phyloP scores from a whole-genome alignment of 768 basidiomycete genomes.

The Pholiota conissans region DNA sequence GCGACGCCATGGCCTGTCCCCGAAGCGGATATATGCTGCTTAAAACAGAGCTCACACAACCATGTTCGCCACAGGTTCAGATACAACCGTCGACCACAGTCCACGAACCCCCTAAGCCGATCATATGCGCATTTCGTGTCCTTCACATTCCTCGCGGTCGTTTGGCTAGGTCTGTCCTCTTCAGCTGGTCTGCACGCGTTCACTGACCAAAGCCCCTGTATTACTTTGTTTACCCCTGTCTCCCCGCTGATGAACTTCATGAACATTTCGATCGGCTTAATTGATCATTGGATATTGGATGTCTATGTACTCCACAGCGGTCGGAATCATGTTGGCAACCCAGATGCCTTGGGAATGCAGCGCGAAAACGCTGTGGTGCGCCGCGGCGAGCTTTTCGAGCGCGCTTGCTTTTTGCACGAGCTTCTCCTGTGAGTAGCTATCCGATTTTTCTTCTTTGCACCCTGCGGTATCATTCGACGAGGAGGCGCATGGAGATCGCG shows the following conservation, averaged over 20 bases:
- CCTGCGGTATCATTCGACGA: not conserved
- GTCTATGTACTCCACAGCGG: constrained; percentile 18
- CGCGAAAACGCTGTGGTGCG: constrained; percentile 32
- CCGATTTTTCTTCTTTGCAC: not conserved
- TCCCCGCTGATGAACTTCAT: not conserved
- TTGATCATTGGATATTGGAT: too few species aligned
- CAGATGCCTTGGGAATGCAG: constrained; percentile 32
- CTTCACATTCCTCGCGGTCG: constrained; percentile 25
- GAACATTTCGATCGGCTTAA: too few species aligned
- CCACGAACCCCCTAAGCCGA: constrained; percentile 30
- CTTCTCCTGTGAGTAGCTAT: constrained; percentile 26
- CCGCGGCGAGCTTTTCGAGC: constrained; percentile 30
- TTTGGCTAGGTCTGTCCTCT: constrained; percentile 33
- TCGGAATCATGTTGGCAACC: constrained; percentile 34
- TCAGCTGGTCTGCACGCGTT: not conserved
- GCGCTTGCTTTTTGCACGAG: constrained; percentile 33
- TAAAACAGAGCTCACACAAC: too few species aligned
- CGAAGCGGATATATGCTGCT: too few species aligned
- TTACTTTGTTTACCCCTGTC: not conserved
- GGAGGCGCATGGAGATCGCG: not conserved
- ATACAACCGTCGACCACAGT: constrained; percentile 29
- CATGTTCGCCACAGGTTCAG: constrained; percentile 26
- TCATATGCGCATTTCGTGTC: constrained; percentile 32
- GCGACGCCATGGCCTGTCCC: too few species aligned
- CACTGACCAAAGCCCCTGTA: not conserved